Evolutionary conservation across 441 rosid genomes (phyloP), one percentile per base, ranked within the genome.

Genomic region (Erodium moschatum): DNA sequence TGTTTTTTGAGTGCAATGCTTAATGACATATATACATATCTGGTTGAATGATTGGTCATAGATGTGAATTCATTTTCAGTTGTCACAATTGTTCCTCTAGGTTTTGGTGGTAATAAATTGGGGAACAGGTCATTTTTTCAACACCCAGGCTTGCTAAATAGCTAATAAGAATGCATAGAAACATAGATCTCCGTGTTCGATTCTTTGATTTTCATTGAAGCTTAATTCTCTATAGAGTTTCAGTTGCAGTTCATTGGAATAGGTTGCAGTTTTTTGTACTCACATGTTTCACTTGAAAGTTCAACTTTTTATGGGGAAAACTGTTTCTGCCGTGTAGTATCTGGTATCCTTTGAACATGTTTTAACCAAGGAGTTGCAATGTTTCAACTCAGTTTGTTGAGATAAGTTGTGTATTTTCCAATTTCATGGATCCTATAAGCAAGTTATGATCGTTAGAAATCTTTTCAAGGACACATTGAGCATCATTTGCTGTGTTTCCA

Each of bases 321-420:
- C 48, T 1, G 13, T 11, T 5, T 8, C 10, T 42, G 48, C 11
- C 1, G 13, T 42, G 1, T 11, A 9, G 3, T 42, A 8, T 42
- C 3, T 1, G 13, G 48, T 42, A 42, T 8, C 48, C 48, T 33
- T 5, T 3, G 38, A 5, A 33, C 38, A 8, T 42, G 48, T 42
- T 42, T 42, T 8, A 52, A 52, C 15, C n/a, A 52, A n/a, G n/a
- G 20, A 52, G 20, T 52, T 52, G 60, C 60, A 52, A 52, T 52
- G 60, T 5, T 52, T 52, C 20, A 52, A 52, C n/a, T 52, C 60
- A 52, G n/a, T 15, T 50, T 50, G 58, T n/a, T 50, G 58, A 50
- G 18, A 13, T n/a, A n/a, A 33, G 38, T 33, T 33, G 38, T 33
- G 38, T 33, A 33, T 33, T 33, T 33, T 3, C 38, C 38, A 33